Evolutionary conservation across 176 grass and related monocot species (phyloP).

Genomic region (Oryza australiensis): DNA sequence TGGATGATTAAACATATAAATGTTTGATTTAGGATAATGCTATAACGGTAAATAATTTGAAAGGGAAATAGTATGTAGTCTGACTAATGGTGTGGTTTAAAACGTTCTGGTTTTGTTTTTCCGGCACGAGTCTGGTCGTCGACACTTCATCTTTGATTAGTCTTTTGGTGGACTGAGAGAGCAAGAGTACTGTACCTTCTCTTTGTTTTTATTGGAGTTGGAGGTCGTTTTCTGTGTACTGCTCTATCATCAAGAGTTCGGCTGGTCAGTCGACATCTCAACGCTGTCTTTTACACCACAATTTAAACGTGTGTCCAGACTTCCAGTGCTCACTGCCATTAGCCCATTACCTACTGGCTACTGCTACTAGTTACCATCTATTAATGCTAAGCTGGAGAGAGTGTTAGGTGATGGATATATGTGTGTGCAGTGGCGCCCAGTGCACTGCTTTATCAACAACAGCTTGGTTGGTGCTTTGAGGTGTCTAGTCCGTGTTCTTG

Average conservation of each 20-base stretch:
- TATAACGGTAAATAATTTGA: too few species aligned
- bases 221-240: not conserved
- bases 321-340: not conserved
- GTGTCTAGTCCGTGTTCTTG: not conserved
- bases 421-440: not conserved
- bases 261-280: not conserved
- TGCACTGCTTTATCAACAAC: not conserved
- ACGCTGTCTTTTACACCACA: not conserved
- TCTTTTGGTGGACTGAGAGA: not conserved
- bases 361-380: not conserved
- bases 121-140: not conserved
- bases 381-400: not conserved
- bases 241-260: not conserved
- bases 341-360: too few species aligned
- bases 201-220: not conserved
- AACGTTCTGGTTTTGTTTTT: not conserved
- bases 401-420: not conserved
- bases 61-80: too few species aligned
- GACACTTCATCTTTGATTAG: not conserved
- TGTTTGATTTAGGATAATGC: too few species aligned
- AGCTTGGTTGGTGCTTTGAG: not conserved
- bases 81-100: too few species aligned
- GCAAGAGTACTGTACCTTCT: not conserved
- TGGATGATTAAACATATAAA: too few species aligned
- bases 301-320: constrained; percentile 26